Conservation (phyloP, 83 land plant genomes). For the Picea mariana region DNA sequence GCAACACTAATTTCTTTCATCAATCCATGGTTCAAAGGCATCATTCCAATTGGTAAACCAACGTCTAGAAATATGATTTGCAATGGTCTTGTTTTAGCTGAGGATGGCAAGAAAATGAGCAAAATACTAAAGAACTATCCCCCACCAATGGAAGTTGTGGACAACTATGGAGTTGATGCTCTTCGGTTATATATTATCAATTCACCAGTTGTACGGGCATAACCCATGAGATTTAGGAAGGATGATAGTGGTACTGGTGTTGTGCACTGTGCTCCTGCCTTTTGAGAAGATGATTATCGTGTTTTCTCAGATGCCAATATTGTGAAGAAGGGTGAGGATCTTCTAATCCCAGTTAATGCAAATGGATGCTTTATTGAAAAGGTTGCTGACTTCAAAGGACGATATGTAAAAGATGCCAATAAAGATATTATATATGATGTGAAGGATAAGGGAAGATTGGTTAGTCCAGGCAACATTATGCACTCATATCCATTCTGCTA, state of each 20-base stretch:
- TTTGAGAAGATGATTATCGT: too few relatives aligned
- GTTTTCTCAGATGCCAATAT: too few relatives aligned
- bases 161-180: slow-evolving; percentile 97
- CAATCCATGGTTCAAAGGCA: too few relatives aligned
- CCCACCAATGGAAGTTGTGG: slow-evolving; percentile 78
- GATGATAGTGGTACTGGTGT: too few relatives aligned
- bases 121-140: slow-evolving; percentile 95
- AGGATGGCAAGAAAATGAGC: slow-evolving; percentile 99
- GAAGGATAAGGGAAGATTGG: slow-evolving; percentile 75
- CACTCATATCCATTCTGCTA: slow-evolving; percentile 97
- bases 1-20: too few relatives aligned
- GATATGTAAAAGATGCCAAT: slow-evolving; percentile 97
- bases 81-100: slow-evolving; percentile 97
- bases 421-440: slow-evolving; percentile 86
- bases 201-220: too few relatives aligned
- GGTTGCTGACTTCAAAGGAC: slow-evolving; percentile 70
- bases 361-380: slow-evolving; percentile 83
- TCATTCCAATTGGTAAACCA: slow-evolving; percentile 43
- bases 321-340: slow-evolving; percentile 79
- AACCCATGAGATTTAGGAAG: too few relatives aligned
- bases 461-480: slow-evolving; percentile 66
- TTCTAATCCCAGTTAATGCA: slow-evolving; percentile 88
- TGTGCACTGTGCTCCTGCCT: too few relatives aligned
- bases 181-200: too few relatives aligned
- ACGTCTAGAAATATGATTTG: slow-evolving; percentile 96